Percentiles rank a stretch among this genome's conserved stretches.
phyloP scores from a whole-genome alignment of 305 asterid genomes.

The Fraxinus nigra region DNA sequence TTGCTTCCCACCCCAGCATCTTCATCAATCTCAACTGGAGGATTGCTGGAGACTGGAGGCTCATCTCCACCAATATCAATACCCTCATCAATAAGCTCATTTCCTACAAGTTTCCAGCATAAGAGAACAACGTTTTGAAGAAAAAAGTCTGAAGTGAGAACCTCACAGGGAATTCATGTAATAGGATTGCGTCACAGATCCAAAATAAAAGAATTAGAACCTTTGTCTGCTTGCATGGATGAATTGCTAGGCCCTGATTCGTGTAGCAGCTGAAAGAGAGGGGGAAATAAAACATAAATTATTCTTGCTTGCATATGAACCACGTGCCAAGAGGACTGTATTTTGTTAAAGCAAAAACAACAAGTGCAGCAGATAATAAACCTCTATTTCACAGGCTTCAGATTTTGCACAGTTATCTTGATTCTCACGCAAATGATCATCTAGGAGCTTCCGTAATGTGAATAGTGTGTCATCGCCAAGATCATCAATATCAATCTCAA shows the following conservation, averaged over 20 bases:
- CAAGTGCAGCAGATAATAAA: conserved; percentile 3
- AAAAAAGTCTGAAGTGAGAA: not conserved
- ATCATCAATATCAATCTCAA: conserved; percentile 75
- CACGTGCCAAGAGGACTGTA: not conserved
- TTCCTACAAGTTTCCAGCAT: conserved; percentile 44
- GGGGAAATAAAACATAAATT: not conserved
- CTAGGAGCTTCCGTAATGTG: conserved; percentile 56
- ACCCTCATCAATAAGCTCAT: conserved; percentile 63
- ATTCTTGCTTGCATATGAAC: conserved; percentile 1
- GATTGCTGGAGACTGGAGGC: conserved; percentile 74
- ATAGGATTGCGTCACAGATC: conserved; percentile 12
- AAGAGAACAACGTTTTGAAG: conserved; percentile 14
- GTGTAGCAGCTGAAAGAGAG: conserved; percentile 68
- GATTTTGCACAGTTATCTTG: conserved; percentile 45
- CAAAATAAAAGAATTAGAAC: conserved; percentile 36
- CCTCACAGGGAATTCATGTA: conserved; percentile 5
- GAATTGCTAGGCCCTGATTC: conserved; percentile 89
- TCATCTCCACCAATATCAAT: conserved; percentile 82
- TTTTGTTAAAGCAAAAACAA: not conserved
- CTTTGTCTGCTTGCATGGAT: conserved; percentile 76
- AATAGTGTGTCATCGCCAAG: conserved; percentile 62
- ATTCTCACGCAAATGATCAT: conserved; percentile 54
- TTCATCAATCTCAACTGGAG: conserved; percentile 59
- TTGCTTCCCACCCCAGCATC: conserved; percentile 43
- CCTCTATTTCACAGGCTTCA: conserved; percentile 82